Percentiles rank a stretch among this genome's conserved stretches.
These are phyloP conservation scores for Isabelozyma heimii DNA, from an alignment of 805 yeast species.

Conservation along the genomic window DNA sequence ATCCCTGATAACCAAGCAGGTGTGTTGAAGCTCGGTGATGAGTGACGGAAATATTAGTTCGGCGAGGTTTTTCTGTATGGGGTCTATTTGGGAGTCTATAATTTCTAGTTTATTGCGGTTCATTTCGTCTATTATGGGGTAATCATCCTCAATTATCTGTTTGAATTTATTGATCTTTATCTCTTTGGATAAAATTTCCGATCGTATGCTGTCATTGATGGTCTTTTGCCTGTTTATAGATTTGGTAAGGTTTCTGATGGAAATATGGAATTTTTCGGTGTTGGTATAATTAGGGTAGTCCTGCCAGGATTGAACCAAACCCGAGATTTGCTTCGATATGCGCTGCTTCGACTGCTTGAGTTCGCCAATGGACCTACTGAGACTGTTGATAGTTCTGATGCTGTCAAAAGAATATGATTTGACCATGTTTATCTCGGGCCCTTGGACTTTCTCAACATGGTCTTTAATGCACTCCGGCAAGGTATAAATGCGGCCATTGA, in stretches of 20 bases:
- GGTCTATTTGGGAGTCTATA: slow-evolving; percentile 23
- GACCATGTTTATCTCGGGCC: background rate
- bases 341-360: slow-evolving; percentile 20
- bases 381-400: slow-evolving; percentile 23
- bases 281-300: background rate
- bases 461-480: slow-evolving; percentile 5
- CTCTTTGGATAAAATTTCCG: slow-evolving; percentile 20
- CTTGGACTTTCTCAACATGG: background rate
- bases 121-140: slow-evolving; percentile 11
- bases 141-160: slow-evolving; percentile 13
- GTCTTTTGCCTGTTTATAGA: slow-evolving; percentile 16
- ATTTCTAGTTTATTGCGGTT: slow-evolving; percentile 21
- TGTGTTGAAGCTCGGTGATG: slow-evolving; percentile 10
- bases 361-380: slow-evolving; percentile 27
- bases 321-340: slow-evolving; percentile 17
- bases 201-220: slow-evolving; percentile 18
- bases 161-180: slow-evolving; percentile 16
- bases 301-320: background rate
- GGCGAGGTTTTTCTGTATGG: slow-evolving; percentile 21
- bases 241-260: slow-evolving; percentile 8
- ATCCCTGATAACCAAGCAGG: slow-evolving; percentile 16
- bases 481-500: slow-evolving; percentile 19
- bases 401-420: slow-evolving; percentile 27
- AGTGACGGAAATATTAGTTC: slow-evolving; percentile 19
- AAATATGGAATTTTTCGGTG: slow-evolving; percentile 6